Evolutionary conservation across 2,329 filamentous ascomycete species (phyloP).

Genomic region (Fusarium napiforme): DNA sequence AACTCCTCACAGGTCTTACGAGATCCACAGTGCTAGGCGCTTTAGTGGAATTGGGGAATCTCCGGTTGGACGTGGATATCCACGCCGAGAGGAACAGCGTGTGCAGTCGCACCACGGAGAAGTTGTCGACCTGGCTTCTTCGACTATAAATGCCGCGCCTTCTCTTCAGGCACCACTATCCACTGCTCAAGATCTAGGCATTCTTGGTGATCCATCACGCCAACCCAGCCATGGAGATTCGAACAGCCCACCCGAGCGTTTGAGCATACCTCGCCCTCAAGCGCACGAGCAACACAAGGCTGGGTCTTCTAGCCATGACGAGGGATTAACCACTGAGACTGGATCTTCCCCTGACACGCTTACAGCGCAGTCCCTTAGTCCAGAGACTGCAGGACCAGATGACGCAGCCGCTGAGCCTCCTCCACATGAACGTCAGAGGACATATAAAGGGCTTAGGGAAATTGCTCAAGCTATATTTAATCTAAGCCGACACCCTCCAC

Average conservation of each 20-base stretch:
- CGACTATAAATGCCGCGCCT: neutral
- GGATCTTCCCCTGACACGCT: neutral
- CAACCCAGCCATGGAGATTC: neutral
- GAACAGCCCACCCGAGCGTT: neutral
- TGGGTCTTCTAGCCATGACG: neutral
- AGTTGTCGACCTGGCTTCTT: rapidly evolving
- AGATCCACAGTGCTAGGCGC: rapidly evolving
- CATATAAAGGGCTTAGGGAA: neutral
- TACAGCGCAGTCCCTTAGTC: neutral
- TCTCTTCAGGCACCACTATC: neutral
- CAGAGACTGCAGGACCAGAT: neutral
- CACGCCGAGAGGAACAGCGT: neutral
- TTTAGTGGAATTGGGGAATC: neutral
- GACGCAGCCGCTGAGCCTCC: no score
- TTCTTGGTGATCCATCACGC: neutral
- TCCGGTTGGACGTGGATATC: no score
- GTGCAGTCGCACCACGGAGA: no score
- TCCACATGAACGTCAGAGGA: rapidly evolving
- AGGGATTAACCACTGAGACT: no score
- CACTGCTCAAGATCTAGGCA: neutral
- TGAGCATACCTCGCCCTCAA: neutral
- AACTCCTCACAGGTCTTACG: rapidly evolving
- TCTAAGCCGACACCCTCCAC: rapidly evolving
- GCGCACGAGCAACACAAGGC: neutral
- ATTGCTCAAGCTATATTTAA: neutral